A percentile compares a stretch with the other conserved stretches of the same genome.
These are phyloP conservation scores for Pythium utonaiense DNA, from an alignment of 352 stramenopile genomes.

Conservation along the genomic window DNA sequence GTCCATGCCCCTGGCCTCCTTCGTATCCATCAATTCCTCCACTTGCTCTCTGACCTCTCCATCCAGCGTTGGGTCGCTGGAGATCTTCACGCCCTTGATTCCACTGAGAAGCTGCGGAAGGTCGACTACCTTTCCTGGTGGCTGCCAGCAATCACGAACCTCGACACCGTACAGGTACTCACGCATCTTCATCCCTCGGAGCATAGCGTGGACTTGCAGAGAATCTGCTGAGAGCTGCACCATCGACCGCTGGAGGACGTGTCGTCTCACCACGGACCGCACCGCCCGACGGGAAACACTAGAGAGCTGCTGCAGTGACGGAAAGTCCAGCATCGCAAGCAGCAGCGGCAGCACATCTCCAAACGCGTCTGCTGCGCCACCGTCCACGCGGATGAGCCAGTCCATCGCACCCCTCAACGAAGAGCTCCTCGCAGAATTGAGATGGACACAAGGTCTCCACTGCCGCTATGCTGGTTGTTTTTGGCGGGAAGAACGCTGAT, in stretches of 20 bases:
- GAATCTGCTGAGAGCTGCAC: slow-evolving; percentile 17
- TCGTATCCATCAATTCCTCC: background rate
- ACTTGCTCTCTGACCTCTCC: slow-evolving; percentile 9
- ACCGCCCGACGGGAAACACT: slow-evolving; percentile 5
- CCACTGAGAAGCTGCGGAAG: background rate
- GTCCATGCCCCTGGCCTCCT: background rate
- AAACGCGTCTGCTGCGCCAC: background rate
- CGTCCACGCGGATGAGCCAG: background rate
- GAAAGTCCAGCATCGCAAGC: slow-evolving; percentile 14
- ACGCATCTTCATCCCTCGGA: slow-evolving; percentile 11
- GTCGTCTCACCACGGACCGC: background rate
- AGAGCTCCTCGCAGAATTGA: background rate
- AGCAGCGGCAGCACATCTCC: slow-evolving; percentile 5
- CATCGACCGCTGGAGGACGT: slow-evolving; percentile 4
- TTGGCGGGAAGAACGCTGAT: background rate
- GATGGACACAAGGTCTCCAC: background rate
- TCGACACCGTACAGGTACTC: slow-evolving; percentile 1
- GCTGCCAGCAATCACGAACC: slow-evolving; percentile 3
- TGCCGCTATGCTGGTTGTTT: background rate
- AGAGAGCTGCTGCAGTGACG: slow-evolving; percentile 11
- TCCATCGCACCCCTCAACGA: background rate
- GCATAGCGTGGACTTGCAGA: slow-evolving; percentile 6
- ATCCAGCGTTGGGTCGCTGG: slow-evolving; percentile 4
- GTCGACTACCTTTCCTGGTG: background rate
- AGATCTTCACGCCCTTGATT: slow-evolving; percentile 7